Evolutionary conservation across 2,329 filamentous ascomycete species (phyloP), one percentile per base, ranked within the genome.

Genomic region (Aureobasidium sp.): DNA sequence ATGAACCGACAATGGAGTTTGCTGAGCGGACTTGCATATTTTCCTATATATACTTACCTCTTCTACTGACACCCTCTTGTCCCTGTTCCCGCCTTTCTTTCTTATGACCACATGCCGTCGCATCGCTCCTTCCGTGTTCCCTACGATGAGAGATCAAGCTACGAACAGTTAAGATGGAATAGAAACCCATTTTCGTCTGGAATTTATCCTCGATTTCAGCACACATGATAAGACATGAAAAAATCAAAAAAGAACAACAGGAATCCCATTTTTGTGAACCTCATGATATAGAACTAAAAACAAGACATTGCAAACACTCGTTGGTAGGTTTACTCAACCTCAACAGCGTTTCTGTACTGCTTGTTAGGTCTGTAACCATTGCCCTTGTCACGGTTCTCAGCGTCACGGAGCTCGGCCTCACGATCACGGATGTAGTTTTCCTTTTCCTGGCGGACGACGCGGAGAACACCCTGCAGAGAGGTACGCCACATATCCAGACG

Each of bases 401-500:
- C 54, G 27, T 62, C 54, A 1, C 63, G 62, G 4, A 82, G 76
- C 77, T 91, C 90, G 67, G 87, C 87, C 79, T 95, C 91, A 78
- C 85, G 87, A 75, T 90, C 85, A 59, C 85, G 79, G 69, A 88
- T 82, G 67, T 88, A 92, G 69, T 89, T 87, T 77, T 87, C 82
- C 81, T 95, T 88, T 80, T 96, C 90, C 73, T 84, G 81, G 71
- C 87, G 85, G 67, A 97, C 83, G 49, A 94, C 90, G 61, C 81
- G 79, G 68, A 95, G 79, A 21, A 99, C 91, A 67, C 85, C 85
- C 72, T 85, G 83, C 69, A 97, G 80, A 68, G 90, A 93, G 68
- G 85, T 82, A 75, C 89, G 87, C 93, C 93, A 97, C 75, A 91
- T 89, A 77, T 96, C 92, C 70, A 99, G 80, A 65, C 93, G 84